Conservation (phyloP, 768 basidiomycete genomes). For the Podaxis pistillaris region DNA sequence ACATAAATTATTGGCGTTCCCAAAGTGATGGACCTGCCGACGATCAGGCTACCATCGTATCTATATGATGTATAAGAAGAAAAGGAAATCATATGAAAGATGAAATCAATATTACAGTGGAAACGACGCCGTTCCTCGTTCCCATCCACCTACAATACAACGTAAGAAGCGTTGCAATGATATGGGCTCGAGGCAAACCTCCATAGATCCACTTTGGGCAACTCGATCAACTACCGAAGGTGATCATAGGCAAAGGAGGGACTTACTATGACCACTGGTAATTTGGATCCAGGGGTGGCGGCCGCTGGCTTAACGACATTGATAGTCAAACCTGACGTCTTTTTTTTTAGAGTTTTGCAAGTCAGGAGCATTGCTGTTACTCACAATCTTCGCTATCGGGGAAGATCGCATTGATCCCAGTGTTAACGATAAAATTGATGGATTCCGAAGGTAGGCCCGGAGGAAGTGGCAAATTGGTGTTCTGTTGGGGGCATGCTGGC, state of each 20-base stretch:
- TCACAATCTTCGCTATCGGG: constrained; percentile 44
- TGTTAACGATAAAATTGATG: constrained; percentile 29
- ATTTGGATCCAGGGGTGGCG: constrained; percentile 36
- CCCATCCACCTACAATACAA: constrained; percentile 22
- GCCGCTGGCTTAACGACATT: constrained; percentile 48
- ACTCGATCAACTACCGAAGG: neutral
- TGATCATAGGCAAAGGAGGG: neutral
- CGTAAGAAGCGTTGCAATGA: neutral
- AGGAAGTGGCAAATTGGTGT: constrained; percentile 29
- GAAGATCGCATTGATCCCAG: constrained; percentile 23
- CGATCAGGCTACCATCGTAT: constrained; percentile 38
- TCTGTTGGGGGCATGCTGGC: constrained; percentile 47
- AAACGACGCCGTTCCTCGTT: constrained; percentile 22
- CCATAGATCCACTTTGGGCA: constrained; percentile 48
- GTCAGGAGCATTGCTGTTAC: constrained; percentile 11
- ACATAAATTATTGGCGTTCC: constrained; percentile 46
- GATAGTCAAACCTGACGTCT: constrained; percentile 43
- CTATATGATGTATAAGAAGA: constrained; percentile 19
- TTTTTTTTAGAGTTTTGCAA: neutral
- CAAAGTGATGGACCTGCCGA: constrained; percentile 40
- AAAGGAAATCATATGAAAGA: neutral
- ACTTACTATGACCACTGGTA: constrained; percentile 56
- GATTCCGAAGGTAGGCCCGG: constrained; percentile 26
- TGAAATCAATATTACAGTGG: neutral
- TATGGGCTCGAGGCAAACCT: constrained; percentile 24